phyloP scores from a whole-genome alignment of 805 yeast species.

The Brettanomyces sp. region DNA sequence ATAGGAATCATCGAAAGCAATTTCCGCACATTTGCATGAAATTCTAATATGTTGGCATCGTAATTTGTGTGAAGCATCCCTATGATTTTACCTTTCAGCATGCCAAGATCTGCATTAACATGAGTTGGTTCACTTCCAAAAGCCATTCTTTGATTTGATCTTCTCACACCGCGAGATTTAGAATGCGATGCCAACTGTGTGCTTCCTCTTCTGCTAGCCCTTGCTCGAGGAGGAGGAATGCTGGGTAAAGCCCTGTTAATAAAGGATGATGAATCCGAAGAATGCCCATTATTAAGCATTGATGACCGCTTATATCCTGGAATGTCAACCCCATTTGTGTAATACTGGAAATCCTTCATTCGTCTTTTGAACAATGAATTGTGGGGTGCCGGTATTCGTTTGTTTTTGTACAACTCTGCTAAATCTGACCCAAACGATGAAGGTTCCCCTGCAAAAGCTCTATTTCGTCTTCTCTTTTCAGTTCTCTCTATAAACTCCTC shows the following conservation, averaged over 20 bases:
- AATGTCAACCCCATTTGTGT: constrained; percentile 12
- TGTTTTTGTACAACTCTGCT: not conserved
- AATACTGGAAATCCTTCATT: constrained; percentile 12
- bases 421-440: not conserved
- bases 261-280: not conserved
- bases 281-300: not conserved
- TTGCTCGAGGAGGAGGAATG: not conserved
- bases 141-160: too few species aligned
- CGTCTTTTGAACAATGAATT: not conserved
- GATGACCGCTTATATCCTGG: constrained; percentile 4
- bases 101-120: too few species aligned
- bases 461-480: not conserved
- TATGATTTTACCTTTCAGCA: too few species aligned
- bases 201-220: too few species aligned
- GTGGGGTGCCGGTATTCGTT: not conserved
- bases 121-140: too few species aligned
- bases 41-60: not conserved
- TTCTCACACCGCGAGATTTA: too few species aligned
- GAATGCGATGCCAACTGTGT: too few species aligned
- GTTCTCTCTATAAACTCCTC: constrained; percentile 2
- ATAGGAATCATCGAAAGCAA: not conserved
- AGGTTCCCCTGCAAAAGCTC: too few species aligned
- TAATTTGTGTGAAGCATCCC: not conserved
- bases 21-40: not conserved
- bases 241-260: not conserved